phyloP scores from a whole-genome alignment of 768 basidiomycete species.

The Sutorius australiensis region DNA sequence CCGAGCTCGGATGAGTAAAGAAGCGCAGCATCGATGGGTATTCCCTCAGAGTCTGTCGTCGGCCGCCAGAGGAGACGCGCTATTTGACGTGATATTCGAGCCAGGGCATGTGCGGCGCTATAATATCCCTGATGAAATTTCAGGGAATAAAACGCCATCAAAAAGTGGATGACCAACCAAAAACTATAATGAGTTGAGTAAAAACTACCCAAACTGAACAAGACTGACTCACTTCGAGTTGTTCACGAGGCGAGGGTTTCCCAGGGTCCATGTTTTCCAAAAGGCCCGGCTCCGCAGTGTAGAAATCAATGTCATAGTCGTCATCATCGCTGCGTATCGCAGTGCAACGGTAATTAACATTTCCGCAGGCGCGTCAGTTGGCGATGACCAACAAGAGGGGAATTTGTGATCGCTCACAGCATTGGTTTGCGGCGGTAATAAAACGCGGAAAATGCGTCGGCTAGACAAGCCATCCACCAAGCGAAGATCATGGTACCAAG shows the following conservation, averaged over 20 bases:
- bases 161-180: conserved; percentile 47
- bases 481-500: conserved; percentile 86
- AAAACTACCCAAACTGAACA: background rate
- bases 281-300: conserved; percentile 62
- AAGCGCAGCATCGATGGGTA: conserved; percentile 62
- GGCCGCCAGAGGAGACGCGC: conserved; percentile 80
- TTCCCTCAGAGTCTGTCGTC: conserved; percentile 68
- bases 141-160: conserved; percentile 3
- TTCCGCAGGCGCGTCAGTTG: conserved; percentile 7
- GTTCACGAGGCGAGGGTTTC: conserved; percentile 68
- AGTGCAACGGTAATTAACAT: conserved; percentile 23
- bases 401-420: conserved; percentile 40
- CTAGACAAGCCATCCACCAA: conserved; percentile 90
- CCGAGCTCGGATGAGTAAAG: conserved; percentile 53
- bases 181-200: conserved; percentile 42
- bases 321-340: conserved; percentile 59
- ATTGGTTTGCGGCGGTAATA: conserved; percentile 85
- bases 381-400: conserved; percentile 1
- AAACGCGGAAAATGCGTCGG: conserved; percentile 77
- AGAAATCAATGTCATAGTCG: conserved; percentile 88
- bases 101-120: conserved; percentile 77
- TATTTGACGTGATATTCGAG: conserved; percentile 77
- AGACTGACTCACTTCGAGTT: conserved; percentile 59
- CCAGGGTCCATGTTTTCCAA: conserved; percentile 46
- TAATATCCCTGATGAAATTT: conserved; percentile 65